Base-by-base conservation (phyloP, 1,284 basidiomycete species). In the Ganoderma leucocontextum region DNA sequence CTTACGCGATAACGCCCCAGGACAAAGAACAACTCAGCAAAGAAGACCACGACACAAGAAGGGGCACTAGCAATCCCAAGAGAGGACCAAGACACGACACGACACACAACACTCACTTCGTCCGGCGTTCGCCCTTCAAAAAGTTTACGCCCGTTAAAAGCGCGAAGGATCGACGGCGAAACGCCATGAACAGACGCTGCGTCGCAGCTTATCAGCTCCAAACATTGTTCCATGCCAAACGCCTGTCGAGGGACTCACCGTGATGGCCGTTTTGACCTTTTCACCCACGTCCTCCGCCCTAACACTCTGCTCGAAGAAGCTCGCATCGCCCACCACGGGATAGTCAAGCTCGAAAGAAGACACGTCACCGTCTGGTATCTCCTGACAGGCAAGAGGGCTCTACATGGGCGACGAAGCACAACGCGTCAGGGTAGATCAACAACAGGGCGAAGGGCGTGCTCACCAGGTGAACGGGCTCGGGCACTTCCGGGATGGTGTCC, bases 21-120 rank as follows among this genome's bases (percentile, higher is more conserved):
- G 47, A 49, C 47, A 25, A 25, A 6, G 10, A 49, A 49, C 47
- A 22, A 9, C 22, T 25, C 22, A 49, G 22, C 47, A 49, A 25
- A 2, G 47, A 49, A 19, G 22, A 49, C 5, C 22, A n/a, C 1
- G 35, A 55, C 52, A 35, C 52, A 55, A 55, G 29, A 55, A 17
- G 2, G 52, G 19, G 25, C 25, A 29, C 25, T 55, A 7, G 52
- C 52, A 9, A 19, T 33, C 29, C 29, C 29, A 55, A 33, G 15
- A 33, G 29, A 33, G 29, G 13, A 39, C 39, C 29, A 29, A 29
- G 52, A 35, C 52, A 55, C 29, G 15, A 25, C 55, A 36, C 35
- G 12, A 58, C 55, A 58, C 55, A 33, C 35, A 38, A 22, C 55
- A 58, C 55, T 58, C 55, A 58, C 55, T 58, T 58, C 55, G 35